Evolutionary conservation across 2,329 filamentous ascomycete species (phyloP), one percentile per base, ranked within the genome.

Genomic region (Aureobasidium sp.): DNA sequence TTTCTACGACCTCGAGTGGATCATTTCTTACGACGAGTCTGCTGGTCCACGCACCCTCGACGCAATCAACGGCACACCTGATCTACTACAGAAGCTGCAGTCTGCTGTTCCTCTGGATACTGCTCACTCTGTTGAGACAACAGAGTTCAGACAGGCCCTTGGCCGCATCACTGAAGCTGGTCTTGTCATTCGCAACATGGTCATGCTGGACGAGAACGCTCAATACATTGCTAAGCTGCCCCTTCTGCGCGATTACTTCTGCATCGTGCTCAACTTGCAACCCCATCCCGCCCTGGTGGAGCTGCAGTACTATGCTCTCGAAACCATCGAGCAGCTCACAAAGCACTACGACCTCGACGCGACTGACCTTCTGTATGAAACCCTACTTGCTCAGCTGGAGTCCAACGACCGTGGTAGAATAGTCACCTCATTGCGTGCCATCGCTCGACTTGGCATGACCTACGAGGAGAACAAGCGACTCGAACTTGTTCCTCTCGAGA

Each of bases 141-240:
- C 85, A 34, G 81, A 86, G 6, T 90, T 89, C 67, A 81, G 84
- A 15, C 86, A 91, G 65, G 79, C 83, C 46, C 80, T 97, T 64
- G 83, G 89, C 13, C 84, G 90, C 66, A 82, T 96, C 65, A 93
- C 88, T 27, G 92, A 97, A 74, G 91, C 94, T 2, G 87, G 88
- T 23, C 79, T 97, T 51, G 92, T 96, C 20, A 80, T 97, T 47
- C 86, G 94, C 57, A 99, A 99, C 73, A 97, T 99, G 91, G 87
- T 92, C n/a, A 89, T 95, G 74, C 79, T 97, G 23, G 84, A 87
- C 26, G 91, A 96, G 65, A 99, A 99, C 71, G 93, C 93, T 0
- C 77, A 82, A 27, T 94, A 91, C 72, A 82, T 96, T 69, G 84
- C 90, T 5, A 85, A 88, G 27, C 86, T 93, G 64, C 84, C 84